Conservation (phyloP, 805 yeast genomes). For the Yarrowia yakushimensis region DNA sequence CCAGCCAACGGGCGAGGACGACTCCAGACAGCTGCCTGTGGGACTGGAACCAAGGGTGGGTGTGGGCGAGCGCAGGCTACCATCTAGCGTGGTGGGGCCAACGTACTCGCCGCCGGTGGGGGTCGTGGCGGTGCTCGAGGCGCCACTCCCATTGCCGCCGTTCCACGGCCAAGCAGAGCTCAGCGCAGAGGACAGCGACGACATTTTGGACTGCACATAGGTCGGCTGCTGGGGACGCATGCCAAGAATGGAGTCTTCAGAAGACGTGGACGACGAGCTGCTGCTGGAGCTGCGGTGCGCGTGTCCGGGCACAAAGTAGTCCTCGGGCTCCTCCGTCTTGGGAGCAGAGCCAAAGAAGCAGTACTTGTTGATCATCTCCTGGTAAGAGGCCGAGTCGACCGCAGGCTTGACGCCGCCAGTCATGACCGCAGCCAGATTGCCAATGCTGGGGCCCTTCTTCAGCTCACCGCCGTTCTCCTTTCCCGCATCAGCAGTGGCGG, state of each 20-base stretch:
- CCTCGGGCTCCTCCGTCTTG: constrained; percentile 18
- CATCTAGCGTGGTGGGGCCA: neutral
- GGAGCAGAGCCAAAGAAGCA: constrained; percentile 38
- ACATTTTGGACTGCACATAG: constrained; percentile 21
- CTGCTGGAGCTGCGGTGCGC: constrained; percentile 4
- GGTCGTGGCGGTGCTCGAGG: constrained; percentile 22
- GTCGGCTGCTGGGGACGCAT: constrained; percentile 21
- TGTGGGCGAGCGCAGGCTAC: constrained; percentile 15
- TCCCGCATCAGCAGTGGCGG: constrained; percentile 20
- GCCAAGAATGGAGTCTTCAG: constrained; percentile 23
- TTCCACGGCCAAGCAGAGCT: constrained; percentile 19
- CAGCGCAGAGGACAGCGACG: constrained; percentile 19
- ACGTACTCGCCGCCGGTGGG: constrained; percentile 20
- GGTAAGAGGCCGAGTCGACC: constrained; percentile 40
- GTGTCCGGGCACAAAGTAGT: constrained; percentile 21
- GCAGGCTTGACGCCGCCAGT: constrained; percentile 31
- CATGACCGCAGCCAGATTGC: constrained; percentile 20
- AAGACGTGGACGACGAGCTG: constrained; percentile 17
- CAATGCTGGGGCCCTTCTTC: constrained; percentile 10
- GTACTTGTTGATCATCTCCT: constrained; percentile 41
- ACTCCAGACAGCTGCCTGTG: constrained; percentile 20
- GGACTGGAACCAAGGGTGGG: constrained; percentile 23
- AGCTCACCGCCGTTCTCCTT: neutral
- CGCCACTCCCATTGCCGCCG: constrained; percentile 20
- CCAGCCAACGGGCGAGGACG: constrained; percentile 20